Conservation (phyloP, 768 basidiomycete genomes). For the Cystofilobasidium capitatum region DNA sequence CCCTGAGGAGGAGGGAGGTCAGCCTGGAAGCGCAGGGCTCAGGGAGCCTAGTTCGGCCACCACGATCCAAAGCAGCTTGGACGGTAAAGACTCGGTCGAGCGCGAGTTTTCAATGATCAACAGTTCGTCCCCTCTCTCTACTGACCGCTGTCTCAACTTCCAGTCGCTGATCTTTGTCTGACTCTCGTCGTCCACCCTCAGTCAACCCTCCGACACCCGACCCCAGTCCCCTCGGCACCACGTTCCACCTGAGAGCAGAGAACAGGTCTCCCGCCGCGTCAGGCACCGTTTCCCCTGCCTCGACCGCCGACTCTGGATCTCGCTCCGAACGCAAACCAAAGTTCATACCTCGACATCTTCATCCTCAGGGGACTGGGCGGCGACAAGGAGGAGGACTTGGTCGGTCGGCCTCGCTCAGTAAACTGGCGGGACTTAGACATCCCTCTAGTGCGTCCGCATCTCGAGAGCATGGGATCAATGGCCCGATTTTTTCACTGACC, state of each 20-base stretch:
- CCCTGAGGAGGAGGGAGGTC: not conserved
- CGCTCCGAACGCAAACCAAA: slow-evolving; percentile 6
- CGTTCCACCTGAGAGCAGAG: not conserved
- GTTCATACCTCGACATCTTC: slow-evolving; percentile 24
- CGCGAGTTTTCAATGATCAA: not conserved
- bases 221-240: not conserved
- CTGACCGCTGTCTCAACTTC: too few species aligned
- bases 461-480: not conserved
- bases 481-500: not conserved
- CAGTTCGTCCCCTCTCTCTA: not conserved
- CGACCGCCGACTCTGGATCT: not conserved
- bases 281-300: not conserved
- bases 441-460: not conserved
- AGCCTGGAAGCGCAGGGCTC: not conserved
- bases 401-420: slow-evolving; percentile 22
- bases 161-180: not conserved
- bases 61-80: not conserved
- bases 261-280: not conserved
- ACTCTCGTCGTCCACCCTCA: not conserved
- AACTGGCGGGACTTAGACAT: not conserved
- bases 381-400: not conserved
- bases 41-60: not conserved
- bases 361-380: not conserved
- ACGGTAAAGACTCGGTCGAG: not conserved
- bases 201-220: slow-evolving; percentile 10